Base-by-base conservation (phyloP, 768 basidiomycete species). In the Podaxis sp. region DNA sequence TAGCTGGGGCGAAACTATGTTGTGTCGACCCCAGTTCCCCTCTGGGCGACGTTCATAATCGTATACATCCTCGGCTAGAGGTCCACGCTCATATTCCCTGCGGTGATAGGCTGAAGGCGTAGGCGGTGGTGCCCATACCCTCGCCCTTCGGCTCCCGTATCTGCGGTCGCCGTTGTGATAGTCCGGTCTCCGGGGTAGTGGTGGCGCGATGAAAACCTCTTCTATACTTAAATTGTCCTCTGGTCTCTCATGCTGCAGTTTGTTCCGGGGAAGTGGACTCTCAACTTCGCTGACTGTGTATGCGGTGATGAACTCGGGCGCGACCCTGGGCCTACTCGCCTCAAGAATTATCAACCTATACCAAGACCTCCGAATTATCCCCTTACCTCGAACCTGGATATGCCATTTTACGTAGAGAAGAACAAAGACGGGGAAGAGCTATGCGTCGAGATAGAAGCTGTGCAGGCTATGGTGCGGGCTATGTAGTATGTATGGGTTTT, bases 201-300 rank as follows among this genome's bases (percentile, higher is more conserved):
- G 53, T 22, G 61, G 61, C 11, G 61, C 53, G 33, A 62, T 55
- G 53, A 46, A 62, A 24, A 62, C 9, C 44, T 62, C 61, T 19
- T 62, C 52, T 15, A 62, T 30, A 19, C n/a, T 46, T 4, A 62
- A 49, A 38, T 46, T 13, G 15, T 62, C 61, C n/a, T 62, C 61
- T 5, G 7, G 30, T 4, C 42, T 44, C 24, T 55, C 53, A 9
- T 28, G 22, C 9, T 55, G 53, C 9, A 46, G n/a, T 53, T 53
- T 55, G 36, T 28, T 40, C 59, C 59, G 52, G 8, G 53, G 40
- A n/a, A 17, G 42, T 38, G 61, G 61, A 48, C 40, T 62, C 11
- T 62, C 52, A 38, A 36, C 52, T 12, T 62, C 61, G 53, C 61
- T 62, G 11, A 62, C 61, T 54, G 61, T 55, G 42, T 62, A 62